These are phyloP conservation scores for Alliaria petiolata DNA, from an alignment of 345 rosid genomes.

Conservation along the genomic window DNA sequence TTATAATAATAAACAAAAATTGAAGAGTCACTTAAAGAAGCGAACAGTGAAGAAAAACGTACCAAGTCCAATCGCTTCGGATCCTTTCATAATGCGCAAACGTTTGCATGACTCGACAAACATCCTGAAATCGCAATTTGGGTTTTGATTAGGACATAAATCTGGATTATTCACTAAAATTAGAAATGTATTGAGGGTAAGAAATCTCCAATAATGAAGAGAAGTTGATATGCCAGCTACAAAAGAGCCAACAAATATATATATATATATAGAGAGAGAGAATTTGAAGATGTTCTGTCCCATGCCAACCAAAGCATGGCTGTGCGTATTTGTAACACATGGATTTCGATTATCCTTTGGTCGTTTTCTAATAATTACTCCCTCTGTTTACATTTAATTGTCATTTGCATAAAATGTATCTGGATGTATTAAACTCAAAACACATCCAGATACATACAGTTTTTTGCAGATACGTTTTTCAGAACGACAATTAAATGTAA, in stretches of 20 bases:
- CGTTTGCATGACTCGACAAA: slow-evolving; percentile 92
- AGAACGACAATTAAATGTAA: too few relatives aligned
- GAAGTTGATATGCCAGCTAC: neutral
- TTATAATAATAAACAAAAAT: neutral
- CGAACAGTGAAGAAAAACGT: slow-evolving; percentile 4
- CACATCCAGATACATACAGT: too few relatives aligned
- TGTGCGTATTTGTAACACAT: slow-evolving; percentile 22
- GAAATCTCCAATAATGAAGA: neutral
- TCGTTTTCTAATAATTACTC: neutral
- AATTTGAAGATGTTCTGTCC: slow-evolving; percentile 4
- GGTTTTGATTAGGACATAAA: neutral
- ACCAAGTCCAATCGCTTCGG: slow-evolving; percentile 97
- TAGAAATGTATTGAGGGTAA: neutral
- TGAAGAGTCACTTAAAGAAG: neutral
- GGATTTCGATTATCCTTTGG: neutral
- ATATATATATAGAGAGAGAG: neutral
- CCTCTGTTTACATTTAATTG: too few relatives aligned
- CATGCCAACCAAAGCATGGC: slow-evolving; percentile 23
- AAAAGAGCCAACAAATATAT: slow-evolving; percentile 1
- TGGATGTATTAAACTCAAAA: too few relatives aligned
- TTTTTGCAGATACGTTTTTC: too few relatives aligned
- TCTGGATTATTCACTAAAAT: neutral
- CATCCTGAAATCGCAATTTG: slow-evolving; percentile 49
- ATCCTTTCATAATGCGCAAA: slow-evolving; percentile 87
- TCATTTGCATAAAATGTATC: too few relatives aligned